Evolutionary conservation across 352 stramenopile genomes (phyloP).

Genomic region (Pythium sp.): DNA sequence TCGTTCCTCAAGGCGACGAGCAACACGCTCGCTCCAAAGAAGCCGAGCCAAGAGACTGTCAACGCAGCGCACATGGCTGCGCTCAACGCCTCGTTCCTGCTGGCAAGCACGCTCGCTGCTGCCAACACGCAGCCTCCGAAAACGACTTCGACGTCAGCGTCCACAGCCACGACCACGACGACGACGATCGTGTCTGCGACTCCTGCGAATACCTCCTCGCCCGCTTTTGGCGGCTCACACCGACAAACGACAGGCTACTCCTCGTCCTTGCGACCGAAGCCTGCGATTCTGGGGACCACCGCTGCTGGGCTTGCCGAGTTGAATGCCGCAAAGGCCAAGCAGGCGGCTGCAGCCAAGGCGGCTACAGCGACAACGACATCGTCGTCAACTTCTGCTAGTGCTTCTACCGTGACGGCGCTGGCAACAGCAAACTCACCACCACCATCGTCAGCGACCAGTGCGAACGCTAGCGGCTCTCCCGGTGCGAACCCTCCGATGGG

Average conservation of each 20-base stretch:
- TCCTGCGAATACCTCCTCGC: not conserved
- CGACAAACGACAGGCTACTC: not conserved
- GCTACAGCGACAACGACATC: not conserved
- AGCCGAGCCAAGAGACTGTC: not conserved
- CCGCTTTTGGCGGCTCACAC: not conserved
- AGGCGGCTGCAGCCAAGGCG: not conserved
- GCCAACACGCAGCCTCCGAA: not conserved
- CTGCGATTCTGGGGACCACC: conserved; percentile 4
- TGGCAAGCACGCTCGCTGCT: conserved; percentile 5
- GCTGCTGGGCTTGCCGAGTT: conserved; percentile 1
- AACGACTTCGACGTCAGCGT: not conserved
- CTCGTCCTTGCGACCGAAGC: conserved; percentile 1
- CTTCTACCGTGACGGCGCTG: not conserved
- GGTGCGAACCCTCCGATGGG: not conserved
- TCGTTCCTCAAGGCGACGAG: conserved; percentile 13
- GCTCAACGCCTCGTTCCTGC: conserved; percentile 16
- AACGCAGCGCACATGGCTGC: conserved; percentile 4
- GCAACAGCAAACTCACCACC: not conserved
- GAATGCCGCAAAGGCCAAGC: not conserved
- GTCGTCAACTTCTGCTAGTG: not conserved
- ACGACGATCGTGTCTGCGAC: not conserved
- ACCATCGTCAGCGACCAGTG: not conserved
- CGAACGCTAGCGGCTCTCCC: not conserved
- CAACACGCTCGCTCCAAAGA: conserved; percentile 2
- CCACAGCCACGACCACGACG: not conserved